Conservation (phyloP, 140 eudicot genomes). For the Senecio squalidus region DNA sequence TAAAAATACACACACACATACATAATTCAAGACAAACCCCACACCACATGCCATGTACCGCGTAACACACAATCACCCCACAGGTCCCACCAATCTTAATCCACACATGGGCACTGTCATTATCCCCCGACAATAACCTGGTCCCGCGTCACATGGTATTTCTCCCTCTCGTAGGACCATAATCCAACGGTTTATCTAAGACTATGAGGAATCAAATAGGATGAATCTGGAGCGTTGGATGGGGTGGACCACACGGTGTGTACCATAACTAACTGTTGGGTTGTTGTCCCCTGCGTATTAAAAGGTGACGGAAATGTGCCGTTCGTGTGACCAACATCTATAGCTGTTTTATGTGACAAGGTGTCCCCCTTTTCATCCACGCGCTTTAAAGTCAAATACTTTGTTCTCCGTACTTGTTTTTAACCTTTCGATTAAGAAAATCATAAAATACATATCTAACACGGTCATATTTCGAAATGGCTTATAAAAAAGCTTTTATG, state of each 20-base stretch:
- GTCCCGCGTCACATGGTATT: conserved; percentile 44
- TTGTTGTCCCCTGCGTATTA: conserved; percentile 38
- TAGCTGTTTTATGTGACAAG: conserved; percentile 24
- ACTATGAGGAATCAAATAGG: neutral
- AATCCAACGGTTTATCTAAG: conserved; percentile 38
- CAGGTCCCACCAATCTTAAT: conserved; percentile 19
- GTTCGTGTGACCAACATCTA: conserved; percentile 42
- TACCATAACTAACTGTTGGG: conserved; percentile 30
- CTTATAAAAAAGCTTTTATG: too few relatives aligned
- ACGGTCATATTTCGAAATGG: too few relatives aligned
- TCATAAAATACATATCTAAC: too few relatives aligned
- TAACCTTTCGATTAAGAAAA: too few relatives aligned
- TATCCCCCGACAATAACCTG: conserved; percentile 38
- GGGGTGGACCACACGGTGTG: conserved; percentile 35
- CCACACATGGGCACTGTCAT: conserved; percentile 38
- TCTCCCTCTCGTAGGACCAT: conserved; percentile 8
- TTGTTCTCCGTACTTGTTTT: neutral
- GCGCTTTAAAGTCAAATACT: conserved; percentile 24
- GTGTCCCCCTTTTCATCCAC: conserved; percentile 29
- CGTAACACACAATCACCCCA: conserved; percentile 11
- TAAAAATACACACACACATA: neutral
- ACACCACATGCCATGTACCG: conserved; percentile 14
- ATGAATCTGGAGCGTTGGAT: conserved; percentile 37
- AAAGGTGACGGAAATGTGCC: conserved; percentile 34
- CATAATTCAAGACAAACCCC: neutral